Conservation (phyloP, 495 filamentous ascomycete genomes). For the Tuber umbilicatum region DNA sequence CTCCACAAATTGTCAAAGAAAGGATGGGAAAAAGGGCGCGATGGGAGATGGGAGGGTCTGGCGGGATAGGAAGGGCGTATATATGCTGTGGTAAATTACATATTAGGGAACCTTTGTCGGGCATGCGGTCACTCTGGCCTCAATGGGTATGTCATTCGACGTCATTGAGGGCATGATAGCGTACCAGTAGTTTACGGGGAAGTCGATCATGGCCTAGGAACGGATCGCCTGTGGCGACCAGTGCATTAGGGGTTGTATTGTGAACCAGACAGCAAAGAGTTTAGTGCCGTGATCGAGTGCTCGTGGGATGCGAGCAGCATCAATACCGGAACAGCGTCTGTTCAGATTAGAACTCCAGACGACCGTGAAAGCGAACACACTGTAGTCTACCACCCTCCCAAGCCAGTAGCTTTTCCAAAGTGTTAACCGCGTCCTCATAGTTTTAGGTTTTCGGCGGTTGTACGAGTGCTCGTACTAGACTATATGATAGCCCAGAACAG, state of each 20-base stretch:
- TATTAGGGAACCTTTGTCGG: background rate
- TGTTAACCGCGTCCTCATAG: background rate
- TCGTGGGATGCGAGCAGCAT: background rate
- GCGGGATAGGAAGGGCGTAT: background rate
- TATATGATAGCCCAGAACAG: background rate
- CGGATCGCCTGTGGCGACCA: background rate
- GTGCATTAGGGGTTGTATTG: background rate
- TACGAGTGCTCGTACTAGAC: no score
- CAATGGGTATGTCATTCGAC: background rate
- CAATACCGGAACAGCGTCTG: background rate
- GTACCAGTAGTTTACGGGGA: no score
- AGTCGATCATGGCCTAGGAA: no score
- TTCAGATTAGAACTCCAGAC: background rate
- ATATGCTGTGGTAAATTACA: no score
- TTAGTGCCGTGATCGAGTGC: background rate
- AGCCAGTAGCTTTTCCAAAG: background rate
- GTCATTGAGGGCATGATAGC: background rate
- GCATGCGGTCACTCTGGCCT: background rate
- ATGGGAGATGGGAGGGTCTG: background rate
- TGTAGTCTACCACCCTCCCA: background rate
- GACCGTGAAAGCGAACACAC: no score
- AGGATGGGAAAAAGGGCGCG: background rate
- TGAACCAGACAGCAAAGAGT: background rate
- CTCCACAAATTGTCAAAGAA: background rate
- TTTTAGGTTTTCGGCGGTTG: background rate